phyloP scores from a whole-genome alignment of 2,329 filamentous ascomycete genomes.

The Ophiostoma piceae region DNA sequence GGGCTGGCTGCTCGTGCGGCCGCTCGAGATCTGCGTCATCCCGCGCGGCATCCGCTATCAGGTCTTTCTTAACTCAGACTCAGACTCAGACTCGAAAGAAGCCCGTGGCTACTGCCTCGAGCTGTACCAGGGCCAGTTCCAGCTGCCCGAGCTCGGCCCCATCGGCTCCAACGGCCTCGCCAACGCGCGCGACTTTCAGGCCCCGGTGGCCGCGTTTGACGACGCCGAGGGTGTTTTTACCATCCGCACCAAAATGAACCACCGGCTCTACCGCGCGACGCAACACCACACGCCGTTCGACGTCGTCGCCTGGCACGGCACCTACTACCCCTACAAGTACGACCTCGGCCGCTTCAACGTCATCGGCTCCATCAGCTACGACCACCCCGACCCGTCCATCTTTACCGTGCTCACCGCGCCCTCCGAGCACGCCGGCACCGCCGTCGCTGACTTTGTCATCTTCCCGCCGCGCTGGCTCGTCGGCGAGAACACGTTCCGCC shows the following conservation, averaged over 20 bases:
- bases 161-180: constrained; percentile 71
- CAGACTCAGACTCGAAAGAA: constrained; percentile 29
- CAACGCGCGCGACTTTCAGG: constrained; percentile 70
- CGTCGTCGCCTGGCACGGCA: constrained; percentile 75
- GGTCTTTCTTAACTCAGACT: constrained; percentile 40
- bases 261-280: constrained; percentile 58
- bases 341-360: constrained; percentile 72
- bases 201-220: constrained; percentile 63
- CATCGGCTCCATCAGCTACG: constrained; percentile 66
- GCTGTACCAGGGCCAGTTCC: constrained; percentile 66
- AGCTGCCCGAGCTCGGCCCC: constrained; percentile 65
- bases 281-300: constrained; percentile 70
- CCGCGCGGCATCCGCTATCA: constrained; percentile 70
- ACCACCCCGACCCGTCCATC: constrained; percentile 74
- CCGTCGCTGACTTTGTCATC: constrained; percentile 66
- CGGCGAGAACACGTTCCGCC: constrained; percentile 63
- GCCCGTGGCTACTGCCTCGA: constrained; percentile 70
- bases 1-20: constrained; percentile 67
- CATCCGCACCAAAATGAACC: constrained; percentile 61
- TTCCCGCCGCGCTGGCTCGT: constrained; percentile 69
- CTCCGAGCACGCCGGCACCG: constrained; percentile 55
- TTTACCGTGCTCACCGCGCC: constrained; percentile 66
- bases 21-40: constrained; percentile 72
- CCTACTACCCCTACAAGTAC: constrained; percentile 77
- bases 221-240: constrained; percentile 50